Conservation (phyloP, 441 rosid genomes). For the Bruguiera hainesii region DNA sequence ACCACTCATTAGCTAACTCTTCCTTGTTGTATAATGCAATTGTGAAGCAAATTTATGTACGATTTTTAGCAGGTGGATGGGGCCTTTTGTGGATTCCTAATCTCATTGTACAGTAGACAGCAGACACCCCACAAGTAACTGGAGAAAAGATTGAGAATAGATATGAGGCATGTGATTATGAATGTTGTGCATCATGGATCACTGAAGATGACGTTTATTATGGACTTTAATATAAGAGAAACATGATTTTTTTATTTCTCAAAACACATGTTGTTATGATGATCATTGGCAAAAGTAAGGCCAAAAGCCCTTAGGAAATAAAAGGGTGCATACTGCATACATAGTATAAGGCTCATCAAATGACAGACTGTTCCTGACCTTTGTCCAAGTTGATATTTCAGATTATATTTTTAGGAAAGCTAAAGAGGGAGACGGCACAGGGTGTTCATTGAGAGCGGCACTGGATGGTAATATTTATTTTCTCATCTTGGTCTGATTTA, state of each 20-base stretch:
- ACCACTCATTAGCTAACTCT: neutral
- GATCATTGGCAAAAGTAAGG: conserved; percentile 15
- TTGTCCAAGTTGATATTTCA: neutral
- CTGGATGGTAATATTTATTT: too few relatives aligned
- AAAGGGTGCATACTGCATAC: neutral
- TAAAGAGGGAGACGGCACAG: too few relatives aligned
- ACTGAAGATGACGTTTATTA: neutral
- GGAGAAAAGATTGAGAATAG: neutral
- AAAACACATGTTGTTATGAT: conserved; percentile 32
- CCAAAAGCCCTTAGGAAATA: neutral
- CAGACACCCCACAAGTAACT: neutral
- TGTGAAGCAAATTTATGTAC: conserved; percentile 28
- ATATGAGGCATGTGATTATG: neutral
- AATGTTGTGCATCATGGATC: neutral
- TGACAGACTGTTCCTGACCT: neutral
- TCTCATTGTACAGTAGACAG: conserved; percentile 3
- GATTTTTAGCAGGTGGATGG: conserved; percentile 38
- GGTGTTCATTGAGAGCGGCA: too few relatives aligned
- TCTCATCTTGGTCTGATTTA: too few relatives aligned
- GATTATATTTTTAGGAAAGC: too few relatives aligned
- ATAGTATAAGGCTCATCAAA: neutral
- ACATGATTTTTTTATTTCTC: neutral
- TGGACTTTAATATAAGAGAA: neutral
- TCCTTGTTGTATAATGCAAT: conserved; percentile 12
- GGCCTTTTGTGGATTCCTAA: conserved; percentile 33